Percentiles rank a stretch among this genome's conserved stretches.
Evolutionary conservation across 768 basidiomycete species (phyloP).

Genomic region (Collybiopsis confluens): DNA sequence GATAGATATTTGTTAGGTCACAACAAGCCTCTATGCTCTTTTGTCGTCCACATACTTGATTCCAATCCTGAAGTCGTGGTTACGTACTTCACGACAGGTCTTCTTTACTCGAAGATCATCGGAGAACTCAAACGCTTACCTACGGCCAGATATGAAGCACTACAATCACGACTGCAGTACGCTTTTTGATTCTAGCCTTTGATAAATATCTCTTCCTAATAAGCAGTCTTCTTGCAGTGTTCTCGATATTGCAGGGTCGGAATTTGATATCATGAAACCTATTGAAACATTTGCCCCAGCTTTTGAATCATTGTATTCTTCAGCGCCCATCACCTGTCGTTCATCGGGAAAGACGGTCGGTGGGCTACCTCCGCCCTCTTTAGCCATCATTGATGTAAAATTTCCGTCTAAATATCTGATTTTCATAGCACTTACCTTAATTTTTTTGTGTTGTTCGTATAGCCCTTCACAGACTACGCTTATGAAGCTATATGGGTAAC

Average conservation of each 20-base stretch:
- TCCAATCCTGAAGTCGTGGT: background rate
- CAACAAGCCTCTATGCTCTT: conserved; percentile 2
- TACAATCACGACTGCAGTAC: conserved; percentile 1
- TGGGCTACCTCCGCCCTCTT: background rate
- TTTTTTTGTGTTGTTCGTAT: background rate
- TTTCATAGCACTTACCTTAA: background rate
- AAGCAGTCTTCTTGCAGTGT: background rate
- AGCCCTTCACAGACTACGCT: conserved; percentile 1
- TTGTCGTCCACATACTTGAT: background rate
- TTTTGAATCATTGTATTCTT: background rate
- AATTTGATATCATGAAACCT: background rate
- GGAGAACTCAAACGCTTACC: background rate
- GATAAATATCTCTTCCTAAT: too few species aligned
- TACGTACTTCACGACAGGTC: background rate
- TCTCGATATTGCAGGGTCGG: background rate
- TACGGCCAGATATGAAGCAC: background rate
- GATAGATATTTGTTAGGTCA: background rate
- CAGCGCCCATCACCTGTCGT: background rate
- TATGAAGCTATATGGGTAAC: background rate
- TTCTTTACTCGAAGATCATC: background rate
- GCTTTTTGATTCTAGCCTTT: background rate
- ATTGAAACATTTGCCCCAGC: background rate
- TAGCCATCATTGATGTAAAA: conserved; percentile 3
- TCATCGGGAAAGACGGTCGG: background rate
- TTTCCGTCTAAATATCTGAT: background rate